Conservation (phyloP, 2,329 filamentous ascomycete species). For the Ophiostoma novo-ulmi region DNA sequence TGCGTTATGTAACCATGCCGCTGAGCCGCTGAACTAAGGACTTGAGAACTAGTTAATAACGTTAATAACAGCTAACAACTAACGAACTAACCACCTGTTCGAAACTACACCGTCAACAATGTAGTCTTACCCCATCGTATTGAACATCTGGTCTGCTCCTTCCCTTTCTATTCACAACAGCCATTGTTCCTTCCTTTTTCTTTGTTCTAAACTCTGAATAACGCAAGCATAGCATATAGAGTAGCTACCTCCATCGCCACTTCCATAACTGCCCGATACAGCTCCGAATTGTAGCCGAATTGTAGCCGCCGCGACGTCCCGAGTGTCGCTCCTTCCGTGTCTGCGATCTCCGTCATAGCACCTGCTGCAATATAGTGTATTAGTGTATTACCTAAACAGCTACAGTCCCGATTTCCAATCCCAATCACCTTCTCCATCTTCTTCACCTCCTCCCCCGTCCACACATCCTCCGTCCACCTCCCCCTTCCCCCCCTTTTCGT, state of each 20-base stretch:
- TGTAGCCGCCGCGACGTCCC: constrained; percentile 14
- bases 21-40: neutral
- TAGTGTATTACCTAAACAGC: constrained; percentile 8
- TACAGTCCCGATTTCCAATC: neutral
- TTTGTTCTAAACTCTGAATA: neutral
- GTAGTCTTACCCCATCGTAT: neutral
- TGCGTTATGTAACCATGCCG: neutral
- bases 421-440: constrained; percentile 13
- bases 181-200: constrained; percentile 8
- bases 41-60: neutral
- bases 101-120: constrained; percentile 14
- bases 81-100: constrained; percentile 21
- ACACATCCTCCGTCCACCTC: neutral
- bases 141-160: neutral
- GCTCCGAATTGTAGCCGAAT: constrained; percentile 18
- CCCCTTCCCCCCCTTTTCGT: neutral
- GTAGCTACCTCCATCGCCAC: neutral
- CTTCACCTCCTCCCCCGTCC: neutral
- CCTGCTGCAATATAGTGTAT: neutral
- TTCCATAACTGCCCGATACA: neutral
- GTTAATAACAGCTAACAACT: neutral
- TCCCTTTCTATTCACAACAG: neutral
- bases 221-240: neutral
- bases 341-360: constrained; percentile 16
- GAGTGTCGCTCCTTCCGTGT: constrained; percentile 22